phyloP scores from a whole-genome alignment of 2,329 filamentous ascomycete species.

The Biscogniauxia mediterranea region DNA sequence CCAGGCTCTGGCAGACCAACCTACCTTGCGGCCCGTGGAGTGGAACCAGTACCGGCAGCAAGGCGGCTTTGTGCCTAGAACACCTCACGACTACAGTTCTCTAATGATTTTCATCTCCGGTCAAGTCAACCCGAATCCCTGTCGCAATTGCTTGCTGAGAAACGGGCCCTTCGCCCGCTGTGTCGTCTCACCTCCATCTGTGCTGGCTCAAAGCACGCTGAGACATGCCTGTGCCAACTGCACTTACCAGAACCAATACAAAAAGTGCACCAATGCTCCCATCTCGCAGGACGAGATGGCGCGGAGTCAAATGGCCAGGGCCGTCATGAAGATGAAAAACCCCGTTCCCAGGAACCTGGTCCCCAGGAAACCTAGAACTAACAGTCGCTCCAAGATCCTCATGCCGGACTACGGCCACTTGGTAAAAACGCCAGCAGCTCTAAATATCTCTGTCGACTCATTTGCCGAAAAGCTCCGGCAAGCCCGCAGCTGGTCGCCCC shows the following conservation, averaged over 20 bases:
- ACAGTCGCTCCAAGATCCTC: neutral
- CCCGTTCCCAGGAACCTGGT: slow-evolving; percentile 3
- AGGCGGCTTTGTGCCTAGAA: slow-evolving; percentile 27
- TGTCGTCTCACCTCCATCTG: slow-evolving; percentile 24
- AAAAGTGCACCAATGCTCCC: slow-evolving; percentile 29
- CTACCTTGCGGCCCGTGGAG: slow-evolving; percentile 24
- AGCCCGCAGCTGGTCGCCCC: slow-evolving; percentile 23
- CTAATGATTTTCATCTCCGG: slow-evolving; percentile 32
- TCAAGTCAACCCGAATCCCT: slow-evolving; percentile 30
- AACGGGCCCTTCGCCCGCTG: slow-evolving; percentile 30
- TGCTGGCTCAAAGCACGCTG: slow-evolving; percentile 23
- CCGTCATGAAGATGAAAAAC: slow-evolving; percentile 9
- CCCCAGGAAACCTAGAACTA: slow-evolving; percentile 14
- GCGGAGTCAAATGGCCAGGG: slow-evolving; percentile 16
- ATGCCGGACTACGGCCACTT: slow-evolving; percentile 8
- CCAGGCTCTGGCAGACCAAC: slow-evolving; percentile 21
- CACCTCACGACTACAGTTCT: slow-evolving; percentile 25
- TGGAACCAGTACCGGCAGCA: slow-evolving; percentile 30
- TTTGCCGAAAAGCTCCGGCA: slow-evolving; percentile 27
- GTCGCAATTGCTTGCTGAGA: slow-evolving; percentile 25
- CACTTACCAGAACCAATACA: slow-evolving; percentile 31
- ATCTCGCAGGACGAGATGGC: slow-evolving; percentile 23
- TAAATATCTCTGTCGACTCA: slow-evolving; percentile 11
- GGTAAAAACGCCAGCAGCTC: slow-evolving; percentile 9
- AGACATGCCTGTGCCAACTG: slow-evolving; percentile 32